phyloP scores from a whole-genome alignment of 257 asterid genomes.

The Apocynum venetum region DNA sequence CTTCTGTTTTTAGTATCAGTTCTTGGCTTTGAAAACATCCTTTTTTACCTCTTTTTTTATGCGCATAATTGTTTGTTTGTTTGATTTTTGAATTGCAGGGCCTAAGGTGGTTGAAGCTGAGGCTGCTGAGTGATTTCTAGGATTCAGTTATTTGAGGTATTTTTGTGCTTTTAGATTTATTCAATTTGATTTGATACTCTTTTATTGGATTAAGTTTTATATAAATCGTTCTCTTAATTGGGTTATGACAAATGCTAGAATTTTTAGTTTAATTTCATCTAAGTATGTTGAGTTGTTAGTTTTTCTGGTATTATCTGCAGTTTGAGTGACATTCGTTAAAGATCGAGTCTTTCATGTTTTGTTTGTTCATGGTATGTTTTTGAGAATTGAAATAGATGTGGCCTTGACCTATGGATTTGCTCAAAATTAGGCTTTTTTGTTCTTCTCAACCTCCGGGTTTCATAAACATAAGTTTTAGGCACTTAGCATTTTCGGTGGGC shows the following conservation, averaged over 20 bases:
- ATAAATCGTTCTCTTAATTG: not conserved
- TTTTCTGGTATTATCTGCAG: not conserved
- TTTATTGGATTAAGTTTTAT: not conserved
- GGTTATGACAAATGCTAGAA: not conserved
- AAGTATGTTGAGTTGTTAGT: not conserved
- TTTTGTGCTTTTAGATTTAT: not conserved
- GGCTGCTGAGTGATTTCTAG: slow-evolving; percentile 22
- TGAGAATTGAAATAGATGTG: not conserved
- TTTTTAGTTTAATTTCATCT: not conserved
- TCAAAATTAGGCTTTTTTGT: not conserved
- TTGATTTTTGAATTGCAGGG: slow-evolving; percentile 19
- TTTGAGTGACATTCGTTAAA: not conserved
- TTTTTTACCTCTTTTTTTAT: not conserved
- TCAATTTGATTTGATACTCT: not conserved
- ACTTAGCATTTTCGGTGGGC: not conserved
- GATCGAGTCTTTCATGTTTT: not conserved
- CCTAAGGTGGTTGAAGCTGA: slow-evolving; percentile 29
- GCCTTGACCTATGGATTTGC: not conserved
- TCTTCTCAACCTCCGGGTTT: not conserved
- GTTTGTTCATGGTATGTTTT: not conserved
- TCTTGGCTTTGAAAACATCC: not conserved
- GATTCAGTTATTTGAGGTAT: slow-evolving; percentile 19
- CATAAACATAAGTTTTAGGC: not conserved
- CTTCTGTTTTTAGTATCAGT: too few relatives aligned
- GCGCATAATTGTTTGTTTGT: not conserved